Conservation (phyloP, 441 rosid species). For the Pelargonium myrrhifolium region DNA sequence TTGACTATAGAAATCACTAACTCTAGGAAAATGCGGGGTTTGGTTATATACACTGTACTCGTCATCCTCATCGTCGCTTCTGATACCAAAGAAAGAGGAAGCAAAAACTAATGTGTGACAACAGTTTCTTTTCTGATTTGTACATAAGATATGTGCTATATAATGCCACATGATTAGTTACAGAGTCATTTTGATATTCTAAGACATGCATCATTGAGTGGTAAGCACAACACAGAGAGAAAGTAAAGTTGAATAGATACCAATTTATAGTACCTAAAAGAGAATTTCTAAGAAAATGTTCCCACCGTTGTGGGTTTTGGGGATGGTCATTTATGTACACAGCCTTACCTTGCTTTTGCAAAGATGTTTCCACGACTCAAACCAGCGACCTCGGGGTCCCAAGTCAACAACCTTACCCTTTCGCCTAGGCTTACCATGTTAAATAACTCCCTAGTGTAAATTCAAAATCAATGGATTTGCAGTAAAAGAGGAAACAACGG, state of each 20-base stretch:
- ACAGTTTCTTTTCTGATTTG: background rate
- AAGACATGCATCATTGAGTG: background rate
- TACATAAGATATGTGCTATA: background rate
- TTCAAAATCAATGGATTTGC: background rate
- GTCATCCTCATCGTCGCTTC: conserved; percentile 1
- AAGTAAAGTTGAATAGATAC: background rate
- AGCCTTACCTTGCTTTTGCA: no score
- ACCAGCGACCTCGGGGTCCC: no score
- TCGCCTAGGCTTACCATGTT: no score
- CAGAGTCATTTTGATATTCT: background rate
- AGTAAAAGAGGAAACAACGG: conserved; percentile 12
- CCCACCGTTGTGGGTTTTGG: no score
- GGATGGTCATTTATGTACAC: no score
- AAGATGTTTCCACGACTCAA: no score
- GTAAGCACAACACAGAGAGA: background rate
- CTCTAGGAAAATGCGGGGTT: background rate
- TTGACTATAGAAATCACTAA: background rate
- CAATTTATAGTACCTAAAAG: background rate
- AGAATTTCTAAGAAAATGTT: background rate
- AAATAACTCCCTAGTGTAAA: background rate
- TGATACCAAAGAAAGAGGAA: background rate
- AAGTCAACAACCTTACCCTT: no score
- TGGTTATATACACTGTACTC: background rate
- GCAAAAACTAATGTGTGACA: background rate
- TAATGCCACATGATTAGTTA: background rate